phyloP scores from a whole-genome alignment of 225 moss, liverwort and hornwort species.

The Straminergon stramineum region DNA sequence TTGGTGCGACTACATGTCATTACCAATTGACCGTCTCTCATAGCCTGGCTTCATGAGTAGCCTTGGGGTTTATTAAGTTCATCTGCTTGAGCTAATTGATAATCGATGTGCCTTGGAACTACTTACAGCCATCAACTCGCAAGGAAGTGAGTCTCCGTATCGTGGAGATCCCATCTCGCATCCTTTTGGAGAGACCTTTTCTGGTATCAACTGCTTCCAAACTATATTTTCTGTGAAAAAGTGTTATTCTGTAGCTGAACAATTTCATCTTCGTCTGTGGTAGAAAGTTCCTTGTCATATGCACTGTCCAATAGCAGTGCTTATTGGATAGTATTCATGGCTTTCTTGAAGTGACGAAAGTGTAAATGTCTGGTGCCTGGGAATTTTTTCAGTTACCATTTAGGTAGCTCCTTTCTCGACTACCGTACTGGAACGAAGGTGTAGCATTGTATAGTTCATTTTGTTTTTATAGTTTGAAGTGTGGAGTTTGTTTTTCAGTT shows the following conservation, averaged over 20 bases:
- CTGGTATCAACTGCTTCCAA: conserved; percentile 39
- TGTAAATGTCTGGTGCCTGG: not conserved
- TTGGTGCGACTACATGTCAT: not conserved
- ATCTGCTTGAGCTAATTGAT: not conserved
- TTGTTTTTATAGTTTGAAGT: not conserved
- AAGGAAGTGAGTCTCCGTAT: conserved; percentile 90
- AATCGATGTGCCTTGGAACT: not conserved
- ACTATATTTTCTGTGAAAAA: not conserved
- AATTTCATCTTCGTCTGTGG: not conserved
- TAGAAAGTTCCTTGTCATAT: not conserved
- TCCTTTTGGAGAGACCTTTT: conserved; percentile 89
- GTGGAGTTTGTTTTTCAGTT: not conserved
- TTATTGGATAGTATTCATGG: not conserved
- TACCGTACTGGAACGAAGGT: not conserved
- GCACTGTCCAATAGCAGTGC: not conserved
- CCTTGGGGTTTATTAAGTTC: not conserved
- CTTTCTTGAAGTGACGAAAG: not conserved
- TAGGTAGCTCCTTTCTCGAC: not conserved
- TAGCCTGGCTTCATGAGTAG: not conserved
- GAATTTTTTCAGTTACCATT: not conserved
- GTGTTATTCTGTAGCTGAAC: not conserved
- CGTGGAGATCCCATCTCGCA: conserved; percentile 76
- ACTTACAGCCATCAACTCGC: conserved; percentile 61
- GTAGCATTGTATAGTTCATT: not conserved
- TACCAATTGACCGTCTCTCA: not conserved